A percentile compares a stretch with the other conserved stretches of the same genome.
phyloP scores from a whole-genome alignment of 2,329 filamentous ascomycete genomes.

The Alternaria arbusti region DNA sequence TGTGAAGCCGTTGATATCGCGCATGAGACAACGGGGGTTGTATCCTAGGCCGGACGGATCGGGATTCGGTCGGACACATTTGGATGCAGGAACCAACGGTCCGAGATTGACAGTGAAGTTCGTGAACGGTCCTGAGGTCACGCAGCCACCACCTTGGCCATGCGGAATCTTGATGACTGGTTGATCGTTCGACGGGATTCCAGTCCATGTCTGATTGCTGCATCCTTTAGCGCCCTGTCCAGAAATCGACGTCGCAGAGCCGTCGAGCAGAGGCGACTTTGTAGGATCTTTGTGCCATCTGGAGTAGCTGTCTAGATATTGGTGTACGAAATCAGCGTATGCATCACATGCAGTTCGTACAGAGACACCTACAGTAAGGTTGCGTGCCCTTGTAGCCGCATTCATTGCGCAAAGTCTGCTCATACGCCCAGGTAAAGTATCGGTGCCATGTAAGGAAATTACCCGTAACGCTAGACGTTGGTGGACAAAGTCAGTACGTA shows the following conservation, averaged over 20 bases:
- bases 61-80: constrained; percentile 36
- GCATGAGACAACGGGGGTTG: constrained; percentile 49
- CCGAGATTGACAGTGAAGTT: constrained; percentile 54
- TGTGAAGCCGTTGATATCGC: constrained; percentile 36
- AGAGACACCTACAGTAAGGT: constrained; percentile 8
- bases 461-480: constrained; percentile 17
- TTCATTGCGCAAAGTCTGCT: constrained; percentile 34
- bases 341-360: neutral
- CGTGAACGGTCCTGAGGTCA: constrained; percentile 58
- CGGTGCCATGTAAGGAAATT: constrained; percentile 36
- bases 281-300: constrained; percentile 28
- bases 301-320: constrained; percentile 24
- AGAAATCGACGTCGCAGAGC: constrained; percentile 54
- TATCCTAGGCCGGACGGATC: constrained; percentile 37
- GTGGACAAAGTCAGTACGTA: neutral
- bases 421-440: constrained; percentile 32
- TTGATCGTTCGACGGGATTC: constrained; percentile 24
- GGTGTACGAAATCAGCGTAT: neutral
- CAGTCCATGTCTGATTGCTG: constrained; percentile 25
- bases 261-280: constrained; percentile 61
- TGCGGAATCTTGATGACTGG: constrained; percentile 50
- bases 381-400: constrained; percentile 35
- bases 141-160: constrained; percentile 62
- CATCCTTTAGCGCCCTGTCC: constrained; percentile 52
- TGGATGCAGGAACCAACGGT: constrained; percentile 50